These are phyloP conservation scores for Bolboschoenoplectus hybrid DNA, from an alignment of 202 grass and related monocot genomes.

Conservation along the genomic window DNA sequence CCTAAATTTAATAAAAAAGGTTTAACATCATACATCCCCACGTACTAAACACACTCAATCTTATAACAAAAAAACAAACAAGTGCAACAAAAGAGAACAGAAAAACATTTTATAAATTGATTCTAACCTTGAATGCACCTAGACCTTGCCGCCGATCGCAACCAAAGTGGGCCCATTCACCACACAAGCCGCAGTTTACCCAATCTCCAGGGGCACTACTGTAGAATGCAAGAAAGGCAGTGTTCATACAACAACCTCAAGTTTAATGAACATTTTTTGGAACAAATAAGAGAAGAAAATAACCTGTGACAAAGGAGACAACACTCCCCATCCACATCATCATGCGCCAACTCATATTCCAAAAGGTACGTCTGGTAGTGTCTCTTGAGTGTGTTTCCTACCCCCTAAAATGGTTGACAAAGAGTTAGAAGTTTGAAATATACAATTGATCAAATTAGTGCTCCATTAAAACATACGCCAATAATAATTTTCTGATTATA, in stretches of 20 bases:
- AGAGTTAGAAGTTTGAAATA: slow-evolving; percentile 25
- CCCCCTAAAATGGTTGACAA: slow-evolving; percentile 60
- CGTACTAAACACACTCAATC: slow-evolving; percentile 16
- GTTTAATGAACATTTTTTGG: slow-evolving; percentile 16
- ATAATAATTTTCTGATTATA: neutral
- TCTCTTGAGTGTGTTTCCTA: slow-evolving; percentile 96
- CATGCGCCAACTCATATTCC: slow-evolving; percentile 95
- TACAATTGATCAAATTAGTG: slow-evolving; percentile 24
- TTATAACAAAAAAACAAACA: neutral
- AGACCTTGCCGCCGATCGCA: slow-evolving; percentile 91
- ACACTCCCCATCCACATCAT: slow-evolving; percentile 96
- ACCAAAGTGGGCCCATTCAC: slow-evolving; percentile 99
- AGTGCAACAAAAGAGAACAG: neutral
- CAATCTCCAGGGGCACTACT: slow-evolving; percentile 99
- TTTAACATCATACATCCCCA: neutral
- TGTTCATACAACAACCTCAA: slow-evolving; percentile 39
- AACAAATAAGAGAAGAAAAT: slow-evolving; percentile 35
- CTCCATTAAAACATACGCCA: slow-evolving; percentile 12
- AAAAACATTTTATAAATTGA: slow-evolving; percentile 16
- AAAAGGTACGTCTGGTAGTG: slow-evolving; percentile 96
- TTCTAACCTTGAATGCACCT: slow-evolving; percentile 86
- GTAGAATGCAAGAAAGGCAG: slow-evolving; percentile 40
- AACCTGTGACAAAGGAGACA: slow-evolving; percentile 96
- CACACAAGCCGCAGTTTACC: slow-evolving; percentile 97
- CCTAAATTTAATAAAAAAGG: slow-evolving; percentile 38